Conservation (phyloP, 371 early-diverging fungal genomes). For the Sporodiniella umbellata region DNA sequence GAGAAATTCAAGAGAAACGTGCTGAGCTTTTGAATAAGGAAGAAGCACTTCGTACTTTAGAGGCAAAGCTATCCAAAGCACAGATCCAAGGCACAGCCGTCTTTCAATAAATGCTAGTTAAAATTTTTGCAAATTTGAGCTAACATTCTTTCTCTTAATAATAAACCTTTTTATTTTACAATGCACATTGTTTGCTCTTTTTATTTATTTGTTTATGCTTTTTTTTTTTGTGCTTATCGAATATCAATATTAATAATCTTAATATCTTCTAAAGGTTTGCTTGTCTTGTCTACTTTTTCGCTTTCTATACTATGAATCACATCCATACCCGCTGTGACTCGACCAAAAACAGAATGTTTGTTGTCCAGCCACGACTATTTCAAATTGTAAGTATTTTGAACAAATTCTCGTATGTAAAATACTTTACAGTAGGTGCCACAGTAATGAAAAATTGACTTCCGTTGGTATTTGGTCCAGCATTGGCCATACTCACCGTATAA, state of each 20-base stretch:
- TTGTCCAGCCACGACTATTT: conserved; percentile 81
- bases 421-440: conserved; percentile 75
- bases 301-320: conserved; percentile 89
- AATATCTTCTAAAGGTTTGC: conserved; percentile 77
- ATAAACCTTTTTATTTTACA: too few species aligned
- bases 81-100: conserved; percentile 14
- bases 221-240: conserved; percentile 37
- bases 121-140: too few species aligned
- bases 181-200: too few species aligned
- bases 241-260: conserved; percentile 69
- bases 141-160: too few species aligned
- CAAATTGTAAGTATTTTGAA: too few species aligned
- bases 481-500: conserved; percentile 97
- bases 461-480: conserved; percentile 92
- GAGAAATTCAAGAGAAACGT: conserved; percentile 59
- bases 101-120: neutral
- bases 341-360: conserved; percentile 97
- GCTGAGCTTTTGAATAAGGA: conserved; percentile 58
- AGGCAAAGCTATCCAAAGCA: conserved; percentile 49
- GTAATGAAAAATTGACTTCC: conserved; percentile 99
- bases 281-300: conserved; percentile 69
- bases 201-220: too few species aligned
- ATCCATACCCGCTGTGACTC: conserved; percentile 93
- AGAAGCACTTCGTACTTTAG: conserved; percentile 56
- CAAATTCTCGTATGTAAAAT: conserved; percentile 42